A percentile compares a stretch with the other conserved stretches of the same genome.
Conservation (phyloP, 2,329 filamentous ascomycete species). For the Thielaviopsis cerberus region DNA sequence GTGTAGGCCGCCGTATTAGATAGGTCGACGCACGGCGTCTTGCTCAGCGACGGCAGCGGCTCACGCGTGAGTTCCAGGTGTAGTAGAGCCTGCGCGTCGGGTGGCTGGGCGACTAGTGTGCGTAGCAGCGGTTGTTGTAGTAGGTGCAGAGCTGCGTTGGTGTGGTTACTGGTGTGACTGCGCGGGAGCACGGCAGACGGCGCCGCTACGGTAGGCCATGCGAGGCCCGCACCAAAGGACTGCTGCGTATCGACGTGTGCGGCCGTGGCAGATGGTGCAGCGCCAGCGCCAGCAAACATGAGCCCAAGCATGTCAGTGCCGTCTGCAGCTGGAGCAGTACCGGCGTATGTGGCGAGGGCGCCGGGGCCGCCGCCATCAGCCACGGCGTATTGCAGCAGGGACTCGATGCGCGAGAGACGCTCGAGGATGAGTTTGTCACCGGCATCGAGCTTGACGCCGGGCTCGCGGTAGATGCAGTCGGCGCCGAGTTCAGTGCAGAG, state of each 20-base stretch:
- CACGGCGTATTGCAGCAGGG: conserved; percentile 53
- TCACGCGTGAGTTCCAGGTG: conserved; percentile 66
- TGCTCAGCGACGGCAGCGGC: conserved; percentile 49
- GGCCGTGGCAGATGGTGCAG: no score
- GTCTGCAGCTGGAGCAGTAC: conserved; percentile 74
- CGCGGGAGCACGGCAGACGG: no score
- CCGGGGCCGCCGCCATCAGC: conserved; percentile 57
- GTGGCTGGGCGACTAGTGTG: conserved; percentile 56
- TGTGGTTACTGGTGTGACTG: no score
- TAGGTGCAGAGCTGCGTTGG: conserved; percentile 59
- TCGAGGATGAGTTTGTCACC: conserved; percentile 75
- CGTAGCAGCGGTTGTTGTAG: conserved; percentile 67
- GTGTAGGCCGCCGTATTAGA: conserved; percentile 59
- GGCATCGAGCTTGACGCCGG: conserved; percentile 70
- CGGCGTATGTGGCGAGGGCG: conserved; percentile 40
- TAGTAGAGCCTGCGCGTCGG: conserved; percentile 64
- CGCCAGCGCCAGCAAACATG: no score
- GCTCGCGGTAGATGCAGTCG: conserved; percentile 69
- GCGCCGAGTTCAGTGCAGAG: conserved; percentile 67
- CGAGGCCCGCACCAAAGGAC: no score
- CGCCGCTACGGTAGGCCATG: no score
- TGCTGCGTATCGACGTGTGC: no score
- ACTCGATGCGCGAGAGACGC: conserved; percentile 59
- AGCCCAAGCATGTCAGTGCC: no score
- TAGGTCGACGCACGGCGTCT: conserved; percentile 48